Evolutionary conservation across 805 yeast genomes (phyloP), one percentile per base, ranked within the genome.

Genomic region (Candida ulmi): DNA sequence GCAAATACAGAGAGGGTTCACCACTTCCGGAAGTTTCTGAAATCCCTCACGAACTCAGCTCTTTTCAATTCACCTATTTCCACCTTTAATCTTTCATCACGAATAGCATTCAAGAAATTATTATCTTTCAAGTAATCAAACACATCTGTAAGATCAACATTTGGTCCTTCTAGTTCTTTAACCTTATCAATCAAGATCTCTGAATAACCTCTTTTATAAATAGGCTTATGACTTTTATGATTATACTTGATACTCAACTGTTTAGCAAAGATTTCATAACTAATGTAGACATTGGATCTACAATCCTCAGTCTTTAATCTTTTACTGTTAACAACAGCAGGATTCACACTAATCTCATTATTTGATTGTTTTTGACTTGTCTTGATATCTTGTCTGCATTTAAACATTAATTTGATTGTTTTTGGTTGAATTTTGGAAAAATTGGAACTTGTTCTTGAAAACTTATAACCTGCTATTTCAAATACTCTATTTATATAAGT

Each of bases 361-460:
- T 26, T 25, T 6, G 34, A 19, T 3, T 25, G 26, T 38, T 46
- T 51, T 21, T 53, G 55, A 9, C 44, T 37, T 17, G 58, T 47
- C 37, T 47, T 54, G 13, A 49, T 30, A 36, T 54, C 57, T 40
- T 54, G 57, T 36, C 49, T 54, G 28, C 56, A 52, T 39, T 44
- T 50, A 43, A 40, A 52, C 12, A 54, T 36, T 17, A 53, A 27
- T 30, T 54, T 54, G 41, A 54, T 50, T 9, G 55, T 40, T 29
- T 54, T 52, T 17, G 54, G 54, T 31, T 39, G 43, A 1, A 55
- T 51, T 28, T 47, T 53, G 11, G 54, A 42, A 11, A 47, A 36
- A 29, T 52, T 53, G 11, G 47, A 45, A 23, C 50, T 39, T 12
- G 51, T 39, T 36, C 49, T 53, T 12, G 47, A 46, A 35, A 53